Percentiles rank a stretch among this genome's conserved stretches.
Evolutionary conservation across 2,329 filamentous ascomycete genomes (phyloP).

Genomic region (Scedosporium boydii): DNA sequence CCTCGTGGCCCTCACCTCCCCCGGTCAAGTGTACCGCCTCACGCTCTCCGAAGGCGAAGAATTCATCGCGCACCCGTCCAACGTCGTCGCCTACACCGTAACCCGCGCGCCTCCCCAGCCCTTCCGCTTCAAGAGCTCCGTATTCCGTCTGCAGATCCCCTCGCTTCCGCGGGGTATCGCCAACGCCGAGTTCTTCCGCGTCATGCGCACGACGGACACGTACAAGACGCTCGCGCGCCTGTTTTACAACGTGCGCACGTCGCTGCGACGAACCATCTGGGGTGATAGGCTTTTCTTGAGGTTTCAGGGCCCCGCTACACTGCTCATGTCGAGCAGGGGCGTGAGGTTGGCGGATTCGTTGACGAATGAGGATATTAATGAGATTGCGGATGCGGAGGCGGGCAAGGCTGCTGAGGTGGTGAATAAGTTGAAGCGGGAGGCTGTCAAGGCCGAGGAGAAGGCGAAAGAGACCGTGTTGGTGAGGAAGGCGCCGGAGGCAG

Average conservation of each 20-base stretch:
- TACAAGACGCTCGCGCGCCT: slow-evolving; percentile 63
- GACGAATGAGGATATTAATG: slow-evolving; percentile 71
- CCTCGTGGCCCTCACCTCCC: slow-evolving; percentile 72
- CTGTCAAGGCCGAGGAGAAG: slow-evolving; percentile 5
- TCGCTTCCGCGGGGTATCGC: slow-evolving; percentile 56
- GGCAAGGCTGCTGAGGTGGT: slow-evolving; percentile 57
- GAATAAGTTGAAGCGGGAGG: slow-evolving; percentile 17
- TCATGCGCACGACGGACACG: slow-evolving; percentile 59
- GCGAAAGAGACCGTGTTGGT: slow-evolving; percentile 12
- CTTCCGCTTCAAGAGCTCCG: slow-evolving; percentile 76
- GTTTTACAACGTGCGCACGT: slow-evolving; percentile 63
- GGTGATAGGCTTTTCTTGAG: slow-evolving; percentile 87
- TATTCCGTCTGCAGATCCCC: slow-evolving; percentile 71
- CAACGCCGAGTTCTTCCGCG: slow-evolving; percentile 62
- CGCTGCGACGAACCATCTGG: slow-evolving; percentile 76
- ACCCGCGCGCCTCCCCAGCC: slow-evolving; percentile 65
- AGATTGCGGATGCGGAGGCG: slow-evolving; percentile 75
- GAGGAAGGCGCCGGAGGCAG: slow-evolving; percentile 39
- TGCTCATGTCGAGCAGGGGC: slow-evolving; percentile 83
- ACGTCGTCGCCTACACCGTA: slow-evolving; percentile 84
- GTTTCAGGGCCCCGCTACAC: slow-evolving; percentile 76
- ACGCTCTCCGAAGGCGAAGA: slow-evolving; percentile 74
- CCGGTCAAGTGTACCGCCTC: slow-evolving; percentile 83
- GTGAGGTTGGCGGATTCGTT: slow-evolving; percentile 70
- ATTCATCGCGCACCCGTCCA: slow-evolving; percentile 83